A percentile compares a stretch with the other conserved stretches of the same genome.
These are phyloP conservation scores for Saprolegnia parasitica DNA, from an alignment of 352 stramenopile species.

Conservation along the genomic window DNA sequence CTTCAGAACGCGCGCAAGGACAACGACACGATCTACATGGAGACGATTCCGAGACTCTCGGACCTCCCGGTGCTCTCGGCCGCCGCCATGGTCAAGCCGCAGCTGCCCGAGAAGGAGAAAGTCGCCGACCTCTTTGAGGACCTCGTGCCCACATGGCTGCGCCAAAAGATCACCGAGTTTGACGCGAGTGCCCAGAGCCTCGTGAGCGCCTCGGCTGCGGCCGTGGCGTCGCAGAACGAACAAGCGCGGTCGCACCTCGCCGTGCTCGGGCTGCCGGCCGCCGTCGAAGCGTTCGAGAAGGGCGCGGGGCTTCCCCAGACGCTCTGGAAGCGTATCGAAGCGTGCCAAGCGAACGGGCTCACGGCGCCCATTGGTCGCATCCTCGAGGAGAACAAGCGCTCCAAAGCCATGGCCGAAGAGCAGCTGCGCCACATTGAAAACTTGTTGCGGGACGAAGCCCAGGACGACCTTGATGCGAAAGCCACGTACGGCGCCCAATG, in stretches of 20 bases:
- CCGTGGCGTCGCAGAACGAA: constrained; percentile 49
- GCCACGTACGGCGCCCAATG: constrained; percentile 63
- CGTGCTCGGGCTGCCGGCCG: constrained; percentile 58
- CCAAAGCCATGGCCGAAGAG: constrained; percentile 54
- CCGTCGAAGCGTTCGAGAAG: constrained; percentile 74
- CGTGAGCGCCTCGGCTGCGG: constrained; percentile 39
- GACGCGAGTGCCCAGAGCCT: constrained; percentile 50
- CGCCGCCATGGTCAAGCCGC: constrained; percentile 60
- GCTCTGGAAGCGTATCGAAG: constrained; percentile 28
- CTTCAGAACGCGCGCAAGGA: constrained; percentile 64
- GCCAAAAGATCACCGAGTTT: constrained; percentile 41
- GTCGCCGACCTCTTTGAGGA: constrained; percentile 63
- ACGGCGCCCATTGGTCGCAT: constrained; percentile 22
- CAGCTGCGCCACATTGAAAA: constrained; percentile 51
- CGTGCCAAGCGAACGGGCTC: constrained; percentile 18
- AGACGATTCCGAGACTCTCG: constrained; percentile 57
- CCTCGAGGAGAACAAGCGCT: constrained; percentile 48
- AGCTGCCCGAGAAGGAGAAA: constrained; percentile 43
- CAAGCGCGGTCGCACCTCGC: constrained; percentile 47
- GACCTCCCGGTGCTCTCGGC: constrained; percentile 56
- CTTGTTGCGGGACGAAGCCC: constrained; percentile 49
- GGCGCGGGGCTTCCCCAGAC: constrained; percentile 22
- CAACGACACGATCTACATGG: constrained; percentile 76
- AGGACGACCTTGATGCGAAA: constrained; percentile 60
- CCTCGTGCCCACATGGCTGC: constrained; percentile 55